Percentiles rank a stretch among this genome's conserved stretches.
Evolutionary conservation across 2,329 filamentous ascomycete species (phyloP).

Genomic region (Stemphylium beticola): DNA sequence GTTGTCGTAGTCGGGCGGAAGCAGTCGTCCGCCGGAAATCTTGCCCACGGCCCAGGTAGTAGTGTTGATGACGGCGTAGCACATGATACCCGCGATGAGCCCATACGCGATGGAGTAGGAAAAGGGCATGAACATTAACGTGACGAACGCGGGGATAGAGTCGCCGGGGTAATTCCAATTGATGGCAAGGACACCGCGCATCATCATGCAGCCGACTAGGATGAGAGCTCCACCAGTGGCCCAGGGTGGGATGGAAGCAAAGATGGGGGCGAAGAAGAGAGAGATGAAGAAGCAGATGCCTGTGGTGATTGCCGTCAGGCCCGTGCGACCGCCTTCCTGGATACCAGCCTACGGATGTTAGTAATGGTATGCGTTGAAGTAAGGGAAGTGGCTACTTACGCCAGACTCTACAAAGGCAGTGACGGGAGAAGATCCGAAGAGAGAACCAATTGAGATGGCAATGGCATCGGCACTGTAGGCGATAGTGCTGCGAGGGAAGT

Average conservation of each 20-base stretch:
- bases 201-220: conserved; percentile 86
- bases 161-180: conserved; percentile 87
- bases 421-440: conserved; percentile 79
- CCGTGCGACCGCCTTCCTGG: conserved; percentile 83
- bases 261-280: conserved; percentile 89
- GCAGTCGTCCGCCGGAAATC: conserved; percentile 22
- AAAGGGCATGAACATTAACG: conserved; percentile 85
- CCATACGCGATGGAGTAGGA: conserved; percentile 89
- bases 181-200: conserved; percentile 76
- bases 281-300: conserved; percentile 80
- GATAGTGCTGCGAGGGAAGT: conserved; percentile 85
- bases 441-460: conserved; percentile 77
- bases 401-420: conserved; percentile 88
- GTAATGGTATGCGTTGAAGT: not conserved
- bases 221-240: conserved; percentile 88
- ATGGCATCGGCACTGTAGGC: conserved; percentile 85
- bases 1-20: conserved; percentile 36
- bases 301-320: conserved; percentile 76
- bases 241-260: conserved; percentile 87
- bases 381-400: conserved; percentile 46
- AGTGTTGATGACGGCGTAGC: conserved; percentile 77
- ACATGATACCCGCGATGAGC: conserved; percentile 78
- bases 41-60: conserved; percentile 58
- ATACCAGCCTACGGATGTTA: conserved; percentile 65
- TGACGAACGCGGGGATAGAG: conserved; percentile 82